These are phyloP conservation scores for Fraxinus baroniana DNA, from an alignment of 305 asterid species.

Conservation along the genomic window DNA sequence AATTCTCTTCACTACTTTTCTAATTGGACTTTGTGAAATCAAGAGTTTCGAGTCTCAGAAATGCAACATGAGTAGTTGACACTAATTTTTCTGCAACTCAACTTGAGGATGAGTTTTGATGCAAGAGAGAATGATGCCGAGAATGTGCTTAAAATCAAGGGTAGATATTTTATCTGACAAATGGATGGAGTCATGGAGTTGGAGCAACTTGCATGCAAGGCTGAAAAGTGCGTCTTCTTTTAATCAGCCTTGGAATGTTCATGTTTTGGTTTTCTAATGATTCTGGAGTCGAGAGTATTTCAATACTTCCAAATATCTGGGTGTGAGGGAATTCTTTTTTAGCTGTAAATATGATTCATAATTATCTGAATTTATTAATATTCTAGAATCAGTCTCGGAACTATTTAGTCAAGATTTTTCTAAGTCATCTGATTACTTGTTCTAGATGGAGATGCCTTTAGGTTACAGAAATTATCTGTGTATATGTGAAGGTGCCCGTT, in stretches of 20 bases:
- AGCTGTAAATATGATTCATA: neutral
- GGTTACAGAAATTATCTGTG: neutral
- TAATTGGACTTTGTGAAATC: neutral
- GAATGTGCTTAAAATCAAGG: neutral
- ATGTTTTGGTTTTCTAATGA: neutral
- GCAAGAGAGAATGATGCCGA: neutral
- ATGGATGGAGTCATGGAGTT: neutral
- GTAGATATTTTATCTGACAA: neutral
- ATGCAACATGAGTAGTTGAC: neutral
- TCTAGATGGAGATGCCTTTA: neutral
- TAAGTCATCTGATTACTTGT: neutral
- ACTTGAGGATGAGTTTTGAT: conserved; percentile 1
- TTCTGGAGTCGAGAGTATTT: neutral
- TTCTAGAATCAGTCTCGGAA: neutral
- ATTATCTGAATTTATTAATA: neutral
- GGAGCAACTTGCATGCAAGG: neutral
- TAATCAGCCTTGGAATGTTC: neutral
- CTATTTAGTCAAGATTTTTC: neutral
- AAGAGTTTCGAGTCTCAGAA: neutral
- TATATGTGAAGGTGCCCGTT: neutral
- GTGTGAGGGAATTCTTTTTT: neutral
- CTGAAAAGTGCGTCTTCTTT: neutral
- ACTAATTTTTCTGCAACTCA: neutral
- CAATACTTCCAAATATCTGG: neutral
- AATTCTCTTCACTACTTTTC: neutral